Conservation (phyloP, 495 filamentous ascomycete species). For the Parathielavia hyrcaniae region DNA sequence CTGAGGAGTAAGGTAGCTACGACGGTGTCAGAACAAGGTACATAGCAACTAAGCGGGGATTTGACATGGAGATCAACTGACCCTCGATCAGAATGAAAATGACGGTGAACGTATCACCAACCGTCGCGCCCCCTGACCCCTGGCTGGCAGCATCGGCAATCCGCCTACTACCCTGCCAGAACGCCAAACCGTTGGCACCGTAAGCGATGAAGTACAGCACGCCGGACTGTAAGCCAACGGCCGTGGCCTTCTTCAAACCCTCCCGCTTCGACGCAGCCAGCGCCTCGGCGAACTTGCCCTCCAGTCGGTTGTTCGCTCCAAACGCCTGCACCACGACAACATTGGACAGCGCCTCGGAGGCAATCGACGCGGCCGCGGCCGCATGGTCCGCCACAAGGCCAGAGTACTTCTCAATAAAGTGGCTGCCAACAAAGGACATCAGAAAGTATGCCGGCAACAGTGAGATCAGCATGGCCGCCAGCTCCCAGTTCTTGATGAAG, state of each 20-base stretch:
- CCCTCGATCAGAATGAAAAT: conserved; percentile 31
- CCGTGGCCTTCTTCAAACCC: conserved; percentile 54
- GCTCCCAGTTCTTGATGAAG: conserved; percentile 52
- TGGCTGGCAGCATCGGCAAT: conserved; percentile 55
- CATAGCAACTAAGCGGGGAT: conserved; percentile 30
- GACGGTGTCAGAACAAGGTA: background rate
- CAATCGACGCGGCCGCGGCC: conserved; percentile 38
- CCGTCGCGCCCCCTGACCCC: conserved; percentile 17
- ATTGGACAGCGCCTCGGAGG: conserved; percentile 42
- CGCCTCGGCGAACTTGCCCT: conserved; percentile 47
- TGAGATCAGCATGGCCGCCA: conserved; percentile 51
- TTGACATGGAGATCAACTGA: conserved; percentile 40
- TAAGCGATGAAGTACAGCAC: conserved; percentile 69
- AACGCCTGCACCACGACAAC: conserved; percentile 49
- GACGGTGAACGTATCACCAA: conserved; percentile 30
- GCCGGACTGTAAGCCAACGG: conserved; percentile 57
- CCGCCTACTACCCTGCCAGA: conserved; percentile 85
- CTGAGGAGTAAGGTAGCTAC: conserved; percentile 56
- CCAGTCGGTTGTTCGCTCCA: conserved; percentile 40
- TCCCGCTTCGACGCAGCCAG: conserved; percentile 44
- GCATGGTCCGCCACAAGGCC: conserved; percentile 46
- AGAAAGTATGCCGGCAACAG: conserved; percentile 59
- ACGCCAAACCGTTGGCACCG: conserved; percentile 79
- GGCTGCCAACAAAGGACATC: conserved; percentile 57
- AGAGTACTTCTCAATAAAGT: conserved; percentile 55